A percentile compares a stretch with the other conserved stretches of the same genome.
These are phyloP conservation scores for Cystobasidium onofrii DNA, from an alignment of 768 basidiomycete genomes.

Conservation along the genomic window DNA sequence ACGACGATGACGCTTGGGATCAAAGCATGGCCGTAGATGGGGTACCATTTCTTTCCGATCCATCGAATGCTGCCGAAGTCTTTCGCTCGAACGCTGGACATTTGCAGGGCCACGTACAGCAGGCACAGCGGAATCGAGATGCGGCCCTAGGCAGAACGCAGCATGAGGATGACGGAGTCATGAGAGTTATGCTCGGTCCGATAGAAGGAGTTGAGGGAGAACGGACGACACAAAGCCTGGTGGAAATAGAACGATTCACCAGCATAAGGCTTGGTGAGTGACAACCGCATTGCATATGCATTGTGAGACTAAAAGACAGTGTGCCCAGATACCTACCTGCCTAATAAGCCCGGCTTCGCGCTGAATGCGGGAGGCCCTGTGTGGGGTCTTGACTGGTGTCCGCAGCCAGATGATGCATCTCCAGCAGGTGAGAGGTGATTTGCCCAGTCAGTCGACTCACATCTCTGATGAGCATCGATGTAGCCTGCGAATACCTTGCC, in stretches of 20 bases:
- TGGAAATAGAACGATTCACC: background rate
- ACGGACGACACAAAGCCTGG: background rate
- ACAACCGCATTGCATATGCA: background rate
- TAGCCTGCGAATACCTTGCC: constrained; percentile 70
- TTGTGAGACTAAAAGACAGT: background rate
- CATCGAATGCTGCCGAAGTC: background rate
- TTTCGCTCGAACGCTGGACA: constrained; percentile 3
- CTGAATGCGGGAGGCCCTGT: constrained; percentile 82
- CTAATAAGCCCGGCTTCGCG: constrained; percentile 58
- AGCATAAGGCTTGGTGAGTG: background rate
- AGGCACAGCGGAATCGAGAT: background rate
- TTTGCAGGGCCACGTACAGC: background rate
- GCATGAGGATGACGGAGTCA: constrained; percentile 13
- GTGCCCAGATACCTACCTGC: constrained; percentile 54
- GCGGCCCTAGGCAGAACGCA: background rate
- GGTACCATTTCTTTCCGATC: background rate
- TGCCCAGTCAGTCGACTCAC: too few species aligned
- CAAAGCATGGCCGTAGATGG: background rate
- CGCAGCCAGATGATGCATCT: constrained; percentile 58
- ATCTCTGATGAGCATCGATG: constrained; percentile 12
- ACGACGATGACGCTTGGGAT: background rate
- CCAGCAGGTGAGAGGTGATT: constrained; percentile 51
- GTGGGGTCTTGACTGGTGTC: constrained; percentile 93
- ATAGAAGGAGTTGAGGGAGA: background rate
- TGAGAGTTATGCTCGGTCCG: constrained; percentile 3